These are phyloP conservation scores for Phytopythium vexans DNA, from an alignment of 352 stramenopile species.

Conservation along the genomic window DNA sequence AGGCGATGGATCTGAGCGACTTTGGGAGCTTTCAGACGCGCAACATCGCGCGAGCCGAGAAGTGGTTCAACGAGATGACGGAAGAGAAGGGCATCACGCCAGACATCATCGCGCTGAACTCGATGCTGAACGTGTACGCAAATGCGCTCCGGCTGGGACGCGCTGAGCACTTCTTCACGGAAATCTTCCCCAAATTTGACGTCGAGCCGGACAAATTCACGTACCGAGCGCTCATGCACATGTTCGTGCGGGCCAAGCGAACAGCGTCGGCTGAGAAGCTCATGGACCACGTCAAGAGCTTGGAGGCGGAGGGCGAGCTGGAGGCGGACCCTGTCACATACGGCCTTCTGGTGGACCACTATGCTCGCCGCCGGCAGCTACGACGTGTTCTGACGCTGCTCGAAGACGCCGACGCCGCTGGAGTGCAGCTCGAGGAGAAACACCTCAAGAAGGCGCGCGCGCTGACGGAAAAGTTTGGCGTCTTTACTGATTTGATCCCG, in stretches of 20 bases:
- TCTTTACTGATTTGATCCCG: constrained; percentile 78
- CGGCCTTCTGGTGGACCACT: constrained; percentile 72
- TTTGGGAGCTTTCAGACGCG: constrained; percentile 71
- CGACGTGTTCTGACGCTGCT: constrained; percentile 64
- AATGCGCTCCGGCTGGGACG: constrained; percentile 64
- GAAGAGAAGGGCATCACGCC: constrained; percentile 28
- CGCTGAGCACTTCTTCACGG: constrained; percentile 43
- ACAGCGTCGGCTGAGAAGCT: constrained; percentile 50
- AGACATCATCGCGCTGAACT: constrained; percentile 66
- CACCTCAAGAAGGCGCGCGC: constrained; percentile 69
- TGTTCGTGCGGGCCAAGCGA: constrained; percentile 70
- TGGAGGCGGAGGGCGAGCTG: constrained; percentile 47
- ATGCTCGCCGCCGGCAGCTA: constrained; percentile 59
- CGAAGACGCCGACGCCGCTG: constrained; percentile 50
- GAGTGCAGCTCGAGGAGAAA: constrained; percentile 55
- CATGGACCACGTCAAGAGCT: constrained; percentile 34
- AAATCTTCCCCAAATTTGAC: constrained; percentile 45
- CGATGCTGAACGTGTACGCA: constrained; percentile 75
- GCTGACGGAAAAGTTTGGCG: constrained; percentile 56
- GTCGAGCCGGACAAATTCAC: constrained; percentile 53
- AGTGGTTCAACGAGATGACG: constrained; percentile 63
- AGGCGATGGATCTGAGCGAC: constrained; percentile 55
- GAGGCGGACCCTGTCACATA: constrained; percentile 55
- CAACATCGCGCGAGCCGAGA: constrained; percentile 65
- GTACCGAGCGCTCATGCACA: constrained; percentile 79